Conservation (phyloP, 1,284 basidiomycete genomes). For the Pseudozyma sp. region DNA sequence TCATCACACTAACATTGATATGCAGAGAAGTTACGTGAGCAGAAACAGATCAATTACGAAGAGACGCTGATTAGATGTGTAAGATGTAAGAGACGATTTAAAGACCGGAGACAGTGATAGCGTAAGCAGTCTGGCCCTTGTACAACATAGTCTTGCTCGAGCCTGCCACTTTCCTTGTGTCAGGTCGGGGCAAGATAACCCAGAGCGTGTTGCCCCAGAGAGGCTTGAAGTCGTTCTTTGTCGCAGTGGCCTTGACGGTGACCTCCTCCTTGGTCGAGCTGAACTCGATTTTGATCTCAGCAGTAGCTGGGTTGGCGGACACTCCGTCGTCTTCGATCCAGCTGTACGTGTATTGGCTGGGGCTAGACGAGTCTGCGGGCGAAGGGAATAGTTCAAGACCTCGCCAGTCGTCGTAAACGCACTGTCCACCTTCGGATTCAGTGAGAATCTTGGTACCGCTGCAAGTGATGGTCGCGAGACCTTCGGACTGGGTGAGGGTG, state of each 20-base stretch:
- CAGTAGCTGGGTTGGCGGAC: slow-evolving; percentile 63
- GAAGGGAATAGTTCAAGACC: slow-evolving; percentile 70
- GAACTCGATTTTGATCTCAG: slow-evolving; percentile 67
- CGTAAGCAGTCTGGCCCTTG: slow-evolving; percentile 43
- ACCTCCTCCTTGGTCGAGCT: slow-evolving; percentile 55
- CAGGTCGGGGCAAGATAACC: slow-evolving; percentile 68
- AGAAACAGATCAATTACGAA: slow-evolving; percentile 2
- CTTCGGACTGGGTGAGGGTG: slow-evolving; percentile 66
- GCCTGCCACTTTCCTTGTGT: slow-evolving; percentile 55
- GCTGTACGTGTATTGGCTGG: slow-evolving; percentile 55
- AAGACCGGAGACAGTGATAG: slow-evolving; percentile 34
- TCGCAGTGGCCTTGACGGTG: slow-evolving; percentile 61
- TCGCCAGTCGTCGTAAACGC: slow-evolving; percentile 70
- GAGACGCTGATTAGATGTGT: slow-evolving; percentile 3
- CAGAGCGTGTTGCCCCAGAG: slow-evolving; percentile 69
- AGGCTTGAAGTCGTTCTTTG: slow-evolving; percentile 66
- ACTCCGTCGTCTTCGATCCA: slow-evolving; percentile 72
- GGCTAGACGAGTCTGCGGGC: slow-evolving; percentile 18
- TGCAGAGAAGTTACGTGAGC: not conserved
- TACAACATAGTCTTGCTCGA: slow-evolving; percentile 27
- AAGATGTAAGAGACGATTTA: not conserved
- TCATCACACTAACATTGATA: not conserved
- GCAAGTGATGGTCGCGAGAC: slow-evolving; percentile 65
- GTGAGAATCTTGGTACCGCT: slow-evolving; percentile 69
- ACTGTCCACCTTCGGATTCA: slow-evolving; percentile 69